These are phyloP conservation scores for Wallacemonas sp. DNA, from an alignment of 208 protist species.

Conservation along the genomic window DNA sequence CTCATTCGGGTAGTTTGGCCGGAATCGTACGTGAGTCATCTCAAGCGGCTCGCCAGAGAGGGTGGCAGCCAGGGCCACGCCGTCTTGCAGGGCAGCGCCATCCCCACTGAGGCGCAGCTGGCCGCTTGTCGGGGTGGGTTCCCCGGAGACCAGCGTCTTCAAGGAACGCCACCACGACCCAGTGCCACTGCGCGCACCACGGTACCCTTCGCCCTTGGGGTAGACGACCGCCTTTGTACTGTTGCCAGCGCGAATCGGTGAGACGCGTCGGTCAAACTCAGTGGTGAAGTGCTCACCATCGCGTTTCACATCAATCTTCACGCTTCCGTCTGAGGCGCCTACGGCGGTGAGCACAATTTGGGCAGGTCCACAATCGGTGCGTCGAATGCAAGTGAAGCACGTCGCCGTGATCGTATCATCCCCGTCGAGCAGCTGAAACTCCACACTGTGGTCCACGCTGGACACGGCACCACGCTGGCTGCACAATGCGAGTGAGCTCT, in stretches of 20 bases:
- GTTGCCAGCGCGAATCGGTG: constrained; percentile 12
- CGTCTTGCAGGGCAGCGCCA: constrained; percentile 2
- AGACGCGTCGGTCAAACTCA: constrained; percentile 45
- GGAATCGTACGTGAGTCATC: constrained; percentile 55
- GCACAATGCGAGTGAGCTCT: constrained; percentile 80
- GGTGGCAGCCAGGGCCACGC: neutral
- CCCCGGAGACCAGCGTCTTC: constrained; percentile 26
- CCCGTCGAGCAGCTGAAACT: constrained; percentile 64
- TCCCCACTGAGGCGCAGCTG: neutral
- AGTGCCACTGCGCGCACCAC: constrained; percentile 2
- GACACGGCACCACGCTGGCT: constrained; percentile 71
- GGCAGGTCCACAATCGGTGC: constrained; percentile 30
- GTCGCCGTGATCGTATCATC: constrained; percentile 38
- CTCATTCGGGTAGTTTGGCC: constrained; percentile 39
- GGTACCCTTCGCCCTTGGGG: constrained; percentile 8
- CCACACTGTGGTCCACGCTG: constrained; percentile 79
- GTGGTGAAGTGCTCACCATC: constrained; percentile 54
- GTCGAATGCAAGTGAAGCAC: constrained; percentile 60
- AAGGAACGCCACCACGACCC: constrained; percentile 21
- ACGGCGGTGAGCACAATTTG: constrained; percentile 48
- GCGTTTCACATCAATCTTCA: constrained; percentile 68
- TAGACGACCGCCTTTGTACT: constrained; percentile 23
- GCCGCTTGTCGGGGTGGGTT: neutral
- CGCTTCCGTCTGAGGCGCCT: constrained; percentile 47
- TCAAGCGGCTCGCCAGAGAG: constrained; percentile 18